Conservation (phyloP, 1,284 basidiomycete genomes). For the Farysia itapuensis region DNA sequence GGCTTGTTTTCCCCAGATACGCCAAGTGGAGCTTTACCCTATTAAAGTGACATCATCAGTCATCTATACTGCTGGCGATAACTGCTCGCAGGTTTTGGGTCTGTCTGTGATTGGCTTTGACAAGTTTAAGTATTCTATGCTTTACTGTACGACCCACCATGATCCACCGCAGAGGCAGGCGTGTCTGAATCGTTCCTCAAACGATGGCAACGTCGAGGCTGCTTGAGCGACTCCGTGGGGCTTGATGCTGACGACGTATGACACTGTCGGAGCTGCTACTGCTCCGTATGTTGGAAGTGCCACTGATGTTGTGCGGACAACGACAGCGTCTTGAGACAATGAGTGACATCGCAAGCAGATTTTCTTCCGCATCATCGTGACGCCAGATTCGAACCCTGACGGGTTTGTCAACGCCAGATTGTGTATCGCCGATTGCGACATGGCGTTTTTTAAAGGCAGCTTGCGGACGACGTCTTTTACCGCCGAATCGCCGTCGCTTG, state of each 20-base stretch:
- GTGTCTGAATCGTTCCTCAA: conserved; percentile 5
- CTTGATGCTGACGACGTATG: neutral
- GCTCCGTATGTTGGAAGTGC: neutral
- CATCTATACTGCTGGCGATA: too few relatives aligned
- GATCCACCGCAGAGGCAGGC: conserved; percentile 23
- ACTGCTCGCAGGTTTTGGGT: too few relatives aligned
- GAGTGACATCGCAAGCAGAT: conserved; percentile 21
- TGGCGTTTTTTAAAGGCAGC: conserved; percentile 10
- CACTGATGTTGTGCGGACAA: conserved; percentile 8
- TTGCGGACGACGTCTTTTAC: conserved; percentile 21
- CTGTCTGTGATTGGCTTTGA: too few relatives aligned
- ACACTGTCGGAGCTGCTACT: neutral
- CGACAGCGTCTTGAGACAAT: conserved; percentile 18
- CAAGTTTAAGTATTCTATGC: too few relatives aligned
- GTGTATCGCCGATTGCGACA: conserved; percentile 6
- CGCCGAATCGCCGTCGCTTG: neutral
- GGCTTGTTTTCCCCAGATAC: conserved; percentile 8
- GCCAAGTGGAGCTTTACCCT: conserved; percentile 10
- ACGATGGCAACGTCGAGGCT: neutral
- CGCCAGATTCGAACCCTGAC: neutral
- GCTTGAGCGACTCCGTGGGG: neutral
- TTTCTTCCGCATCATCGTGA: conserved; percentile 16
- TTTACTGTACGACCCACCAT: too few relatives aligned
- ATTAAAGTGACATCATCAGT: neutral
- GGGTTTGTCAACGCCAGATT: neutral